Evolutionary conservation across 169 alveolate species (phyloP).

Genomic region (Eimeria praecox): DNA sequence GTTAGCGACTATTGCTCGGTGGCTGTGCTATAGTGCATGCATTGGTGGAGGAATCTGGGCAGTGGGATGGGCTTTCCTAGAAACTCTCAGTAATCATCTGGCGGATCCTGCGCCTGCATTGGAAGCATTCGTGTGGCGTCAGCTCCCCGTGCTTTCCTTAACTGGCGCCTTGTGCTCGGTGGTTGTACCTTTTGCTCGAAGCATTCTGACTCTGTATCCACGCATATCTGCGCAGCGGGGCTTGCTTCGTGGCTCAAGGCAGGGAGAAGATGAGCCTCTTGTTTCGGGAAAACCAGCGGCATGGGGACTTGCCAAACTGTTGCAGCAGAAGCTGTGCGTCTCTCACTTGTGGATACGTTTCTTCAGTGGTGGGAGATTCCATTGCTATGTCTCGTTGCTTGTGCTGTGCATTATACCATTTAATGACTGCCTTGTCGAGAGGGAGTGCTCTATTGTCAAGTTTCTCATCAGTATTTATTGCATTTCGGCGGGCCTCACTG

Average conservation of each 20-base stretch:
- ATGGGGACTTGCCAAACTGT: not conserved
- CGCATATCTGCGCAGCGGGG: not conserved
- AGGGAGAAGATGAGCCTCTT: slow-evolving; percentile 30
- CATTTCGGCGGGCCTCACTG: slow-evolving; percentile 33
- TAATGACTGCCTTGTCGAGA: slow-evolving; percentile 50
- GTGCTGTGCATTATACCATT: slow-evolving; percentile 55
- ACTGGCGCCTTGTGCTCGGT: slow-evolving; percentile 60
- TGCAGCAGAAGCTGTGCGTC: slow-evolving; percentile 13
- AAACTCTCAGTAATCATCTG: not conserved
- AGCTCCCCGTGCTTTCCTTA: slow-evolving; percentile 49
- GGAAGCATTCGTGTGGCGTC: slow-evolving; percentile 58
- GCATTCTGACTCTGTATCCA: not conserved
- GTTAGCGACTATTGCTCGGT: slow-evolving; percentile 26
- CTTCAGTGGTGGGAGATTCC: slow-evolving; percentile 42
- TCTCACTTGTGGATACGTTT: slow-evolving; percentile 28
- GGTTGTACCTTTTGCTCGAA: slow-evolving; percentile 42
- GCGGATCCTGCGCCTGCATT: not conserved
- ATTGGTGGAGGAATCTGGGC: slow-evolving; percentile 54
- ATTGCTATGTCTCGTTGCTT: slow-evolving; percentile 19
- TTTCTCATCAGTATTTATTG: slow-evolving; percentile 38
- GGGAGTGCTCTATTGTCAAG: slow-evolving; percentile 59
- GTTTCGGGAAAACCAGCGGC: not conserved
- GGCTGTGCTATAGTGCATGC: slow-evolving; percentile 16
- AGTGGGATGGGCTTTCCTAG: not conserved
- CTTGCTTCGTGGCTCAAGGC: not conserved